A percentile compares a stretch with the other conserved stretches of the same genome.
These are phyloP conservation scores for Brassica rapa DNA, from an alignment of 345 rosid genomes.

Conservation along the genomic window DNA sequence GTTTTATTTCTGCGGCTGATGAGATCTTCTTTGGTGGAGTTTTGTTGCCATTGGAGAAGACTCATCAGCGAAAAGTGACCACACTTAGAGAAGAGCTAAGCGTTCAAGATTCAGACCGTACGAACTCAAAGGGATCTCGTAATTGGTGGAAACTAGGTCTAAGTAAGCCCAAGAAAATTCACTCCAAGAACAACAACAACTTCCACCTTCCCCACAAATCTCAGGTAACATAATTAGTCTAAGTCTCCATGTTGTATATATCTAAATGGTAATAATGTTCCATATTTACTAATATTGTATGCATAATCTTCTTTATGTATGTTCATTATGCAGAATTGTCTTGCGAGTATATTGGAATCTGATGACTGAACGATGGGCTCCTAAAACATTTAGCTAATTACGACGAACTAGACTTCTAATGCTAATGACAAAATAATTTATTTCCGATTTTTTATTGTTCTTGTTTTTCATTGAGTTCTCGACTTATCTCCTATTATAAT, in stretches of 20 bases:
- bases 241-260: neutral
- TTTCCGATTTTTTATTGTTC: neutral
- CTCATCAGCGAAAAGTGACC: constrained; percentile 36
- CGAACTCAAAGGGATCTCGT: constrained; percentile 32
- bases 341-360: constrained; percentile 42
- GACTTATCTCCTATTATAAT: constrained; percentile 2
- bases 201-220: constrained; percentile 29
- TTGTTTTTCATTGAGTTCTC: neutral
- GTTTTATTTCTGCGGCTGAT: constrained; percentile 76
- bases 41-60: constrained; percentile 63
- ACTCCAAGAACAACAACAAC: constrained; percentile 33
- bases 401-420: constrained; percentile 12
- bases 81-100: constrained; percentile 65
- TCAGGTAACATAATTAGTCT: constrained; percentile 16
- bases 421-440: neutral
- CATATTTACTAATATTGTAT: neutral
- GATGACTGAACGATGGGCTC: constrained; percentile 24
- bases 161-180: constrained; percentile 34
- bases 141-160: constrained; percentile 43
- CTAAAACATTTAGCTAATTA: constrained; percentile 15
- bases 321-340: constrained; percentile 39
- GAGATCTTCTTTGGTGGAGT: constrained; percentile 67
- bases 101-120: constrained; percentile 43
- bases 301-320: neutral
- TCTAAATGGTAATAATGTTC: neutral